Conservation (phyloP, 345 rosid species). For the Syzygium aromaticum region DNA sequence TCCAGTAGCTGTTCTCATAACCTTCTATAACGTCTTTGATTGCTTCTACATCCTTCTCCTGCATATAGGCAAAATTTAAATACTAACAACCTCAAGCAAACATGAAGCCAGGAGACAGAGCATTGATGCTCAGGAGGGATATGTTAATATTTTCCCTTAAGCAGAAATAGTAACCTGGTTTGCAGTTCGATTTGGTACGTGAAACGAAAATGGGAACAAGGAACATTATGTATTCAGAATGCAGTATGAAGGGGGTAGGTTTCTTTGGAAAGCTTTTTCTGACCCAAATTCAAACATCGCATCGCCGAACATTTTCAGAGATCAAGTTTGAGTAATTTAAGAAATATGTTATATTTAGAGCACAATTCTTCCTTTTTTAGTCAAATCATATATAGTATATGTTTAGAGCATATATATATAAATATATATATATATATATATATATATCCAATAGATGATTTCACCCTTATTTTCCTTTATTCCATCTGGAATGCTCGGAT, state of each 20-base stretch:
- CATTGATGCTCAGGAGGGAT: neutral
- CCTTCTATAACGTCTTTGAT: conserved; percentile 61
- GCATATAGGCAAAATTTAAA: neutral
- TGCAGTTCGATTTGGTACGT: neutral
- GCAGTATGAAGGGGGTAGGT: neutral
- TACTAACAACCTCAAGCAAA: neutral
- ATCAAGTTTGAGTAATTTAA: neutral
- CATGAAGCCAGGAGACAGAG: neutral
- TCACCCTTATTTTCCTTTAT: neutral
- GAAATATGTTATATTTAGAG: neutral
- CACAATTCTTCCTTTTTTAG: neutral
- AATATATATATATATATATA: neutral
- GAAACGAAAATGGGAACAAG: neutral
- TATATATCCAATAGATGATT: neutral
- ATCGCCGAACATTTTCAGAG: neutral
- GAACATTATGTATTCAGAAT: neutral
- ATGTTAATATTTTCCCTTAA: neutral
- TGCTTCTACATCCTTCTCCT: conserved; percentile 86
- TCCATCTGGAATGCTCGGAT: neutral
- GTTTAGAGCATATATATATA: neutral
- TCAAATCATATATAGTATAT: neutral
- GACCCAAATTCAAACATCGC: neutral
- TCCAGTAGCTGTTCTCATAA: conserved; percentile 81
- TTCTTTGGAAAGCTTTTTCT: neutral
- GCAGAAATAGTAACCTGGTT: neutral